phyloP scores from a whole-genome alignment of 768 basidiomycete species.

The Hygrocybe coccinea region DNA sequence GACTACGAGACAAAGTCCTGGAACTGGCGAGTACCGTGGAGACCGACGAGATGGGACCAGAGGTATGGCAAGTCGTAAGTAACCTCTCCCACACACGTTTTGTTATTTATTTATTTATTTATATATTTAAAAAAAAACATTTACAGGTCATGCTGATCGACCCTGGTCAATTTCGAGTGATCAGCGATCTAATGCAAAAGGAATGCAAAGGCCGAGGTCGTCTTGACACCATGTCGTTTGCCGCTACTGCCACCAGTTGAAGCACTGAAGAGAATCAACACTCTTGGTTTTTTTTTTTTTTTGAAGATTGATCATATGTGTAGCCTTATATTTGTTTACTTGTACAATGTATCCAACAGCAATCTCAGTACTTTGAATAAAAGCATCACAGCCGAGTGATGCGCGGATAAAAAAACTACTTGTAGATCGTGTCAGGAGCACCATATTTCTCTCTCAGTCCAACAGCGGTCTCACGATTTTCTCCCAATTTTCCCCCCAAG shows the following conservation, averaged over 20 bases:
- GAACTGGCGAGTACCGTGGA: slow-evolving; percentile 80
- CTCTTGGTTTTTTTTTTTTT: too few relatives aligned
- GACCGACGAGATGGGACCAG: slow-evolving; percentile 63
- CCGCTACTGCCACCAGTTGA: slow-evolving; percentile 46
- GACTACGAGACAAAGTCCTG: slow-evolving; percentile 64
- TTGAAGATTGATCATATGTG: too few relatives aligned
- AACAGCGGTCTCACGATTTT: slow-evolving; percentile 58
- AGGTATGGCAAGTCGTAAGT: slow-evolving; percentile 85
- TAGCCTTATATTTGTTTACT: too few relatives aligned
- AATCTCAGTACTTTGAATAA: too few relatives aligned
- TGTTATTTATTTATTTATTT: too few relatives aligned
- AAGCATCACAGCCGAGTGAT: too few relatives aligned
- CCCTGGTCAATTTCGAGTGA: slow-evolving; percentile 82
- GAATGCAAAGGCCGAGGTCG: slow-evolving; percentile 86
- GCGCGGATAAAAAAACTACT: too few relatives aligned
- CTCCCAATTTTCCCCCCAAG: slow-evolving; percentile 88
- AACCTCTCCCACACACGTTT: not conserved
- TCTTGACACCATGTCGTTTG: slow-evolving; percentile 76
- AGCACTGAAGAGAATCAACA: too few relatives aligned
- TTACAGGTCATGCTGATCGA: slow-evolving; percentile 84
- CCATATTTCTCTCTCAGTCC: not conserved
- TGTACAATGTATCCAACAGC: too few relatives aligned
- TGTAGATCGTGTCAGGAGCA: too few relatives aligned
- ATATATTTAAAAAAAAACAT: too few relatives aligned
- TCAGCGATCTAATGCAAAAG: slow-evolving; percentile 86